Evolutionary conservation across 108 stramenopile genomes (phyloP).

Genomic region (Ochromonas danica): DNA sequence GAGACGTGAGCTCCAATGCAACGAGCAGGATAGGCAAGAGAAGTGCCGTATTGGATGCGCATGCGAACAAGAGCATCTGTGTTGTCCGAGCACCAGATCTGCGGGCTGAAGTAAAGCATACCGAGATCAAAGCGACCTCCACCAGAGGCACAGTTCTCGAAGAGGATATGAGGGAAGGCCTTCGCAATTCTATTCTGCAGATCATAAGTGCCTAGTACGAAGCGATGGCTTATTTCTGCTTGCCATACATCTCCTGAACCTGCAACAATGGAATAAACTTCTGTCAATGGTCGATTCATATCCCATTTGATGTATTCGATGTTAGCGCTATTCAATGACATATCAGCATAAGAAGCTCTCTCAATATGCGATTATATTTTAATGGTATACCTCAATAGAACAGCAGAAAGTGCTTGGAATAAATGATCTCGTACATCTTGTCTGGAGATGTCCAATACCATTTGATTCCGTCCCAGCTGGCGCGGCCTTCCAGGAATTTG

Average conservation of each 20-base stretch:
- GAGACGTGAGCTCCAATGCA: constrained; percentile 27
- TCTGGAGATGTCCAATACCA: constrained; percentile 25
- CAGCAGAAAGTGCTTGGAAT: not conserved
- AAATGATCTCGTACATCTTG: constrained; percentile 25
- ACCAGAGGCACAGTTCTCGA: constrained; percentile 26
- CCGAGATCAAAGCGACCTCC: constrained; percentile 34
- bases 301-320: constrained; percentile 34
- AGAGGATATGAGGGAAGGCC: constrained; percentile 25
- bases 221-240: not conserved
- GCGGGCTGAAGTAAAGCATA: constrained; percentile 36
- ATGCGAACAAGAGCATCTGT: constrained; percentile 28
- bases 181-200: not conserved
- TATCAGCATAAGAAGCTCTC: too few species aligned
- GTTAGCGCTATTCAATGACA: not conserved
- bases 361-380: too few species aligned
- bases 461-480: constrained; percentile 27
- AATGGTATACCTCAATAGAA: not conserved
- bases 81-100: constrained; percentile 38
- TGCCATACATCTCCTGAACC: not conserved
- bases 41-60: constrained; percentile 26
- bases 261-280: not conserved
- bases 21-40: constrained; percentile 5
- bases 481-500: constrained; percentile 23
- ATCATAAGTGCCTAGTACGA: constrained; percentile 24
- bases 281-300: constrained; percentile 22